A percentile compares a stretch with the other conserved stretches of the same genome.
These are phyloP conservation scores for Rhizopus arrhizus DNA, from an alignment of 371 early-diverging fungal genomes.

Conservation along the genomic window DNA sequence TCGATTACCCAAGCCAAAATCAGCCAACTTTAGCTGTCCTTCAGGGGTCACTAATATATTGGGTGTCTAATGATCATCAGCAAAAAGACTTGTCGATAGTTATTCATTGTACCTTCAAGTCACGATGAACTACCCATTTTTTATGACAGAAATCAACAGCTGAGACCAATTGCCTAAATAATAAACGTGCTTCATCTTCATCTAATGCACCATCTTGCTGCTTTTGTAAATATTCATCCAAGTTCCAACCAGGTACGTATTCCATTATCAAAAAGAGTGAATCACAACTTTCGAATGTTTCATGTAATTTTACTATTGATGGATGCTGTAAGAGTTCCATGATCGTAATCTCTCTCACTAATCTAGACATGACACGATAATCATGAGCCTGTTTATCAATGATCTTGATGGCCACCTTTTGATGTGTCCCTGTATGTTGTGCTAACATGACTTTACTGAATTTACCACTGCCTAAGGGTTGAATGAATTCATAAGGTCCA, in stretches of 20 bases:
- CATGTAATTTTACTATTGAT: slow-evolving; percentile 85
- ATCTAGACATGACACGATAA: slow-evolving; percentile 69
- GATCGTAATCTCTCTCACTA: slow-evolving; percentile 83
- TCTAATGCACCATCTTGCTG: slow-evolving; percentile 35
- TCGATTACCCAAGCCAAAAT: slow-evolving; percentile 78
- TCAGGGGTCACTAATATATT: slow-evolving; percentile 51
- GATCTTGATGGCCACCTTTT: slow-evolving; percentile 63
- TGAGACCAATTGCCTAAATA: slow-evolving; percentile 69
- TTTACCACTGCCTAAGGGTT: slow-evolving; percentile 85
- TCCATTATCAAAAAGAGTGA: slow-evolving; percentile 74
- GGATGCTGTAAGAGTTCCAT: slow-evolving; percentile 85
- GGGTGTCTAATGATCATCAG: slow-evolving; percentile 30
- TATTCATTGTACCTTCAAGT: slow-evolving; percentile 51
- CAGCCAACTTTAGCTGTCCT: slow-evolving; percentile 64
- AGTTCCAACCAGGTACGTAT: slow-evolving; percentile 57
- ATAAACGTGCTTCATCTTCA: slow-evolving; percentile 65
- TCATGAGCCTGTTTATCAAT: slow-evolving; percentile 81
- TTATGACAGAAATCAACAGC: slow-evolving; percentile 74
- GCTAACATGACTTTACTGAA: slow-evolving; percentile 89
- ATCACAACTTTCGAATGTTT: slow-evolving; percentile 83
- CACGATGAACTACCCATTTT: slow-evolving; percentile 74
- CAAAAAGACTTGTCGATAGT: no score
- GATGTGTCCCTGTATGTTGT: slow-evolving; percentile 71
- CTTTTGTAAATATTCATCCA: slow-evolving; percentile 57
- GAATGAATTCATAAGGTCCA: slow-evolving; percentile 81